phyloP scores from a whole-genome alignment of 2,329 filamentous ascomycete genomes.

The Xylariaceae sp. region DNA sequence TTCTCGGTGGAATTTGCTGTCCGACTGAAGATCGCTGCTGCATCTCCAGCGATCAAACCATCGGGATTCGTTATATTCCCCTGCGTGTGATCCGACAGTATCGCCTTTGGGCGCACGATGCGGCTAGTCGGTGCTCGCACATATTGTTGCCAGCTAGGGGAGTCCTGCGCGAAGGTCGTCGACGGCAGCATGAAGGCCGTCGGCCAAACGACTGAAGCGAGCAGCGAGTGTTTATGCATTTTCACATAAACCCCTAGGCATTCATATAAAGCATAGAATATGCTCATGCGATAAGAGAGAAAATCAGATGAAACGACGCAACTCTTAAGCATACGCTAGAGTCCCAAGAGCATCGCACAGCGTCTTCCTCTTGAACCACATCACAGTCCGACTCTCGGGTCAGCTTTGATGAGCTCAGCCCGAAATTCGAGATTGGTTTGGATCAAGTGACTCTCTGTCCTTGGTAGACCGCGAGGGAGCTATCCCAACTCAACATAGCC shows the following conservation, averaged over 20 bases:
- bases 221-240: slow-evolving; percentile 2
- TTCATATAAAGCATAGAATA: not conserved
- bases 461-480: too few species aligned
- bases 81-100: slow-evolving; percentile 31
- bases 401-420: too few species aligned
- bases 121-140: slow-evolving; percentile 34
- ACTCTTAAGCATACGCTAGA: too few species aligned
- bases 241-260: not conserved
- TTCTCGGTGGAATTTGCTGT: slow-evolving; percentile 12
- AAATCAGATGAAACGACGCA: too few species aligned
- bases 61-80: slow-evolving; percentile 38
- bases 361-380: too few species aligned
- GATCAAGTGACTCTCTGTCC: too few species aligned
- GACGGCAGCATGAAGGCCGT: slow-evolving; percentile 4
- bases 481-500: too few species aligned
- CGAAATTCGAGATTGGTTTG: too few species aligned
- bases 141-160: slow-evolving; percentile 36
- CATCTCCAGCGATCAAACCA: slow-evolving; percentile 25
- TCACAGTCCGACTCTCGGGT: too few species aligned
- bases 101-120: slow-evolving; percentile 30
- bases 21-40: slow-evolving; percentile 32
- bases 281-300: too few species aligned
- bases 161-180: slow-evolving; percentile 11
- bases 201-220: slow-evolving; percentile 4
- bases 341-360: too few species aligned